Conservation (phyloP, 768 basidiomycete genomes). For the Hypsizygus marmoreus region DNA sequence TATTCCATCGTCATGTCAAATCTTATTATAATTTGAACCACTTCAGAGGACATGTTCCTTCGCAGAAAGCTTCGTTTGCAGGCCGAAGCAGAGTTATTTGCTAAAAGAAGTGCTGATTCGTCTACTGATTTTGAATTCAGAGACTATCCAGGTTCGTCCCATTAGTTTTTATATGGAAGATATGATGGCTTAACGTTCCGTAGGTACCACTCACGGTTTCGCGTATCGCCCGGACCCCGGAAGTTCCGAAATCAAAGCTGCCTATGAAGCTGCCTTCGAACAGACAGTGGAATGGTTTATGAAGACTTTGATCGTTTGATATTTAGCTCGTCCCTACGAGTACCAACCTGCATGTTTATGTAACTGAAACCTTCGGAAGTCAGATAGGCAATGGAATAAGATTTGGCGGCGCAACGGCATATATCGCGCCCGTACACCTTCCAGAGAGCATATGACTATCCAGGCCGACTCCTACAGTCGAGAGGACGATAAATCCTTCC, state of each 20-base stretch:
- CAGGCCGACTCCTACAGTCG: too few relatives aligned
- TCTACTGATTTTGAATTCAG: slow-evolving; percentile 48
- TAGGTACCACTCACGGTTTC: slow-evolving; percentile 51
- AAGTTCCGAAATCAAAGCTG: slow-evolving; percentile 40
- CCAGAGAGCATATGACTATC: too few relatives aligned
- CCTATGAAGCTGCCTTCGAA: slow-evolving; percentile 41
- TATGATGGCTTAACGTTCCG: neutral
- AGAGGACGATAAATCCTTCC: neutral
- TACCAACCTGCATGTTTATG: neutral
- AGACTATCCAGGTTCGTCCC: slow-evolving; percentile 40
- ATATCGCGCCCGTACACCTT: too few relatives aligned
- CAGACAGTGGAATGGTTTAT: slow-evolving; percentile 48
- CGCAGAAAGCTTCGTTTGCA: slow-evolving; percentile 27
- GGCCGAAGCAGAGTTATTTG: slow-evolving; percentile 38
- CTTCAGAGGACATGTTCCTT: slow-evolving; percentile 41
- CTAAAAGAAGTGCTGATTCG: slow-evolving; percentile 34
- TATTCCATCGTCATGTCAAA: neutral
- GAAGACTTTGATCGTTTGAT: slow-evolving; percentile 34
- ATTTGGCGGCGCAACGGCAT: too few relatives aligned
- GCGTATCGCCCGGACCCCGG: slow-evolving; percentile 42
- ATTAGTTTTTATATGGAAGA: neutral
- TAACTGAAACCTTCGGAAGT: neutral
- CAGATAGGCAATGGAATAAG: too few relatives aligned
- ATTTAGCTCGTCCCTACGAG: neutral
- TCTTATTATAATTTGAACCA: neutral